These are phyloP conservation scores for Nepenthes alata DNA, from an alignment of 179 eudicot genomes.

Conservation along the genomic window DNA sequence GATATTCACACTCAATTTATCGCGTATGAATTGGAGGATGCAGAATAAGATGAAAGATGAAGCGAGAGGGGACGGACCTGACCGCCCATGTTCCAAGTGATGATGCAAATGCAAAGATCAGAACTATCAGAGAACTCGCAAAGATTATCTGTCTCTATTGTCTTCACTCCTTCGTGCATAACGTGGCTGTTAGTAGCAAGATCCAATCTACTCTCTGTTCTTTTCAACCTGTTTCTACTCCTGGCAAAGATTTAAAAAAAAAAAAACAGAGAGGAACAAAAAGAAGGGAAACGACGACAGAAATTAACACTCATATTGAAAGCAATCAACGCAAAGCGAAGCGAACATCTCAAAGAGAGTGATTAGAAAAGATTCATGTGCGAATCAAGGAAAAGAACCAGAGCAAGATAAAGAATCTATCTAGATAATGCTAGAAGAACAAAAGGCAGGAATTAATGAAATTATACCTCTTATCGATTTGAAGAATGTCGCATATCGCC, in stretches of 20 bases:
- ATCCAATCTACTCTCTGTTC: not conserved
- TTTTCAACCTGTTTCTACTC: not conserved
- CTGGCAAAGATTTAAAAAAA: not conserved
- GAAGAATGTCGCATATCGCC: too few relatives aligned
- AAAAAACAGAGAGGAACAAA: not conserved
- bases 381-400: too few relatives aligned
- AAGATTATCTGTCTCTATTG: conserved; percentile 14
- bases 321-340: too few relatives aligned
- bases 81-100: conserved; percentile 55
- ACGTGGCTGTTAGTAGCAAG: not conserved
- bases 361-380: too few relatives aligned
- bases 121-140: conserved; percentile 28
- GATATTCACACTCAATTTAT: too few relatives aligned
- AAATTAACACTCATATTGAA: too few relatives aligned
- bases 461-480: too few relatives aligned
- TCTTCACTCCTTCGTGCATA: conserved; percentile 26
- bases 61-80: conserved; percentile 12
- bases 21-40: not conserved
- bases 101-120: conserved; percentile 24
- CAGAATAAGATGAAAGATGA: not conserved
- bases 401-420: too few relatives aligned
- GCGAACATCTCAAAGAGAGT: too few relatives aligned
- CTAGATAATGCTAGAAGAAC: too few relatives aligned
- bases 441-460: too few relatives aligned
- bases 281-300: too few relatives aligned